These are phyloP conservation scores for Calonectria multiphialidica DNA, from an alignment of 2,329 filamentous ascomycete species.

Conservation along the genomic window DNA sequence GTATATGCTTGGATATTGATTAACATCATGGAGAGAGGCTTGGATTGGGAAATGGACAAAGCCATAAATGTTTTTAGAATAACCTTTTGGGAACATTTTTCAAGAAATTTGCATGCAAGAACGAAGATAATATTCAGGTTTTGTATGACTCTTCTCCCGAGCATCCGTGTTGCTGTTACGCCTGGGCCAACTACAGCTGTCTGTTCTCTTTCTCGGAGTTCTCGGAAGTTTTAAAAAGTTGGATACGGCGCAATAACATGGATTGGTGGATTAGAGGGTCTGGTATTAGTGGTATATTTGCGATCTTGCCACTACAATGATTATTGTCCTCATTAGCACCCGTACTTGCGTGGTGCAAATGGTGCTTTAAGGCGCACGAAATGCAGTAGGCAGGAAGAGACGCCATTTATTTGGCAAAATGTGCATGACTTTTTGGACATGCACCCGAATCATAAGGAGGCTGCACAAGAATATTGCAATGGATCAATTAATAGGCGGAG, in stretches of 20 bases:
- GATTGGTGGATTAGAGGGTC: too few relatives aligned
- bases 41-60: too few relatives aligned
- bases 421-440: neutral
- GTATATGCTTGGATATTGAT: too few relatives aligned
- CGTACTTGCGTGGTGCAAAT: neutral
- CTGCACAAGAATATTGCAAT: neutral
- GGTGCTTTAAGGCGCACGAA: neutral
- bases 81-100: too few relatives aligned
- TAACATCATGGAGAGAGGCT: too few relatives aligned
- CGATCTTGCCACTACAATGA: neutral
- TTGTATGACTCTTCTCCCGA: neutral
- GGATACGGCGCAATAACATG: neutral
- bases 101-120: too few relatives aligned
- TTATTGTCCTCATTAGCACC: neutral
- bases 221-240: neutral
- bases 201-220: neutral
- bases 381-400: neutral
- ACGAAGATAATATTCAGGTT: too few relatives aligned
- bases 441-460: neutral
- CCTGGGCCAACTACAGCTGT: neutral
- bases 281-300: neutral
- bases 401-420: neutral
- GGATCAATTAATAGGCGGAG: neutral
- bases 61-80: too few relatives aligned
- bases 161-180: neutral